These are phyloP conservation scores for Cadophora gregata DNA, from an alignment of 2,329 filamentous ascomycete species.

Conservation along the genomic window DNA sequence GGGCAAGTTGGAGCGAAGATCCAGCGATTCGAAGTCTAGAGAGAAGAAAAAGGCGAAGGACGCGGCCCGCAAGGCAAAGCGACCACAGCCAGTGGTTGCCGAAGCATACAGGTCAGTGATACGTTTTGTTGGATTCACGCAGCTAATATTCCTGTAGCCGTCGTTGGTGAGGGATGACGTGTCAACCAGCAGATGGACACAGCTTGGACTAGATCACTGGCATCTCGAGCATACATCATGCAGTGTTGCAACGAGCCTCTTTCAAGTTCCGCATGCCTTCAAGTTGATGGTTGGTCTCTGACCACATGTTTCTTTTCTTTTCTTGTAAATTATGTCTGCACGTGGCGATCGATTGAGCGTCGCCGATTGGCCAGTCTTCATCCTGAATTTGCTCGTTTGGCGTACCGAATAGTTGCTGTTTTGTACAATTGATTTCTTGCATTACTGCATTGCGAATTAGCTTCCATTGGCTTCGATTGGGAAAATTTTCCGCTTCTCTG, in stretches of 20 bases:
- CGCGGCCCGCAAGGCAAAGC: slow-evolving; percentile 45
- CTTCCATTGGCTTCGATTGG: slow-evolving; percentile 5
- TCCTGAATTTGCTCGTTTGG: slow-evolving; percentile 17
- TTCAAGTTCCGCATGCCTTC: slow-evolving; percentile 34
- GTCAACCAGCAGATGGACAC: neutral
- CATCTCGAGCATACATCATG: slow-evolving; percentile 26
- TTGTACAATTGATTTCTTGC: slow-evolving; percentile 22
- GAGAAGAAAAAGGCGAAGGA: slow-evolving; percentile 38
- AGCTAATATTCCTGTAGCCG: slow-evolving; percentile 41
- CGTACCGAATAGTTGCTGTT: slow-evolving; percentile 21
- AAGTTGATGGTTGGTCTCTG: slow-evolving; percentile 38
- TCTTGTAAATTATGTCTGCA: slow-evolving; percentile 14
- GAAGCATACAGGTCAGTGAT: slow-evolving; percentile 47
- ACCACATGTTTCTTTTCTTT: slow-evolving; percentile 15
- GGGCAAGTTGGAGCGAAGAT: slow-evolving; percentile 34
- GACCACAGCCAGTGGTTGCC: slow-evolving; percentile 48
- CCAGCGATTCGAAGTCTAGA: slow-evolving; percentile 28
- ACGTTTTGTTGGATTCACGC: slow-evolving; percentile 19
- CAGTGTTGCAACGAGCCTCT: slow-evolving; percentile 38
- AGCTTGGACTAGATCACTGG: neutral
- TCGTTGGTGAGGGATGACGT: slow-evolving; percentile 46
- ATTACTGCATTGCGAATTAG: slow-evolving; percentile 26
- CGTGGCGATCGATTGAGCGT: slow-evolving; percentile 6
- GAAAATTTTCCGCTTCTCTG: too few relatives aligned
- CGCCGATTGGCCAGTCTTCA: neutral